Conservation (phyloP, 2,329 filamentous ascomycete genomes). For the Shiraia sp. region DNA sequence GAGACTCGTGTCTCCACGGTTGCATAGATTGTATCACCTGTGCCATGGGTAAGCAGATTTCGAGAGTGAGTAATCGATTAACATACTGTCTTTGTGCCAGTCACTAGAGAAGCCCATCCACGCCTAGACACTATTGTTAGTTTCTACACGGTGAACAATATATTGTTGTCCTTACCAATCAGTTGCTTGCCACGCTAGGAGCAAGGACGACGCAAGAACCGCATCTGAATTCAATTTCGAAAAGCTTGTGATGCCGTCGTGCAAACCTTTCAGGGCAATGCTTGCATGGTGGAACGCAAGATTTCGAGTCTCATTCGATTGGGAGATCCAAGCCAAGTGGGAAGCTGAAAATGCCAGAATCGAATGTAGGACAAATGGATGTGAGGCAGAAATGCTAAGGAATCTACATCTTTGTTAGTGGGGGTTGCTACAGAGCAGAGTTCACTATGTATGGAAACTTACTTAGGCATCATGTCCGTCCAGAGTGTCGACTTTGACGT, state of each 20-base stretch:
- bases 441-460: slow-evolving; percentile 35
- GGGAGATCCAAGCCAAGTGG: slow-evolving; percentile 87
- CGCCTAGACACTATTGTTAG: slow-evolving; percentile 60
- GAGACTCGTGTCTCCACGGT: slow-evolving; percentile 85
- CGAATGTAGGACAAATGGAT: slow-evolving; percentile 91
- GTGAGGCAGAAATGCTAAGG: slow-evolving; percentile 77
- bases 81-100: slow-evolving; percentile 84
- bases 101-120: slow-evolving; percentile 90
- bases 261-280: slow-evolving; percentile 81
- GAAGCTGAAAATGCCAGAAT: slow-evolving; percentile 92
- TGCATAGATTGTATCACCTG: slow-evolving; percentile 91
- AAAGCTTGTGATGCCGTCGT: slow-evolving; percentile 84
- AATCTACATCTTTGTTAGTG: slow-evolving; percentile 61
- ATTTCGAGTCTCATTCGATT: slow-evolving; percentile 81
- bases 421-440: not conserved
- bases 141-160: not conserved
- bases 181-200: slow-evolving; percentile 93
- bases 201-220: slow-evolving; percentile 84
- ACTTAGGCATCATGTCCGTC: slow-evolving; percentile 92
- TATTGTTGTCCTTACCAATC: slow-evolving; percentile 74
- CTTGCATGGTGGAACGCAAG: slow-evolving; percentile 89
- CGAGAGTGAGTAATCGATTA: not conserved
- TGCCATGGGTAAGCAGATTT: slow-evolving; percentile 12
- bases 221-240: slow-evolving; percentile 87
- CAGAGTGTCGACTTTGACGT: slow-evolving; percentile 87